These are phyloP conservation scores for Boletus speciosus DNA, from an alignment of 768 basidiomycete genomes.

Conservation along the genomic window DNA sequence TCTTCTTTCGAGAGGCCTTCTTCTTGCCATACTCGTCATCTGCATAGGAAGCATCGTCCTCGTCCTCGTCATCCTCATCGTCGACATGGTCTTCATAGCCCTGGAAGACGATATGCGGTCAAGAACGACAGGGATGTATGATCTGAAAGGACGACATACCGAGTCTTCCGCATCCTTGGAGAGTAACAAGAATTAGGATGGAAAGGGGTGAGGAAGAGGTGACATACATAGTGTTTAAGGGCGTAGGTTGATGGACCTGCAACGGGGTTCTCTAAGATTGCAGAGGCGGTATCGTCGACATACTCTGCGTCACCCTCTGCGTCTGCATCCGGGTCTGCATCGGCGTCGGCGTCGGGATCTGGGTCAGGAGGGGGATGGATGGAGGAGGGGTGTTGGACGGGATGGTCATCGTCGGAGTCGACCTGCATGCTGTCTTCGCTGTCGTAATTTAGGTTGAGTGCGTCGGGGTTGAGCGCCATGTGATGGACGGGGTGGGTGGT, in stretches of 20 bases:
- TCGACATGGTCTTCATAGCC: conserved; percentile 53
- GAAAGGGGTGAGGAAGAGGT: conserved; percentile 8
- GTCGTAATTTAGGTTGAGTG: conserved; percentile 53
- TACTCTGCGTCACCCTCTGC: conserved; percentile 43
- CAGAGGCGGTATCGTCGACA: conserved; percentile 37
- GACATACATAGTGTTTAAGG: conserved; percentile 60
- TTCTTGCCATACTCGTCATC: conserved; percentile 75
- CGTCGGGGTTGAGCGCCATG: conserved; percentile 38
- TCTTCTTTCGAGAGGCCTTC: conserved; percentile 68
- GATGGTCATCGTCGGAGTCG: conserved; percentile 53
- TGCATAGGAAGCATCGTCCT: conserved; percentile 75
- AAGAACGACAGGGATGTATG: conserved; percentile 14
- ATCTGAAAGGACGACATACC: conserved; percentile 19
- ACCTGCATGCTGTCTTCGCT: conserved; percentile 64
- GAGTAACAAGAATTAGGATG: background rate
- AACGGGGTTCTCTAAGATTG: conserved; percentile 34
- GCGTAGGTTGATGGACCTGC: conserved; percentile 42
- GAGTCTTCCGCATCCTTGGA: conserved; percentile 33
- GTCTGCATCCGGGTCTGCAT: conserved; percentile 46
- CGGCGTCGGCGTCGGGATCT: conserved; percentile 57
- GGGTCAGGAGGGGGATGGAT: conserved; percentile 22
- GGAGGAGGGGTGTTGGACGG: conserved; percentile 14
- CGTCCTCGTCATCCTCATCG: conserved; percentile 65
- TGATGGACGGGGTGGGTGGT: conserved; percentile 24
- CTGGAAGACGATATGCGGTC: conserved; percentile 44